Evolutionary conservation across 495 filamentous ascomycete genomes (phyloP).

Genomic region (Penicillium cosmopolitanum): DNA sequence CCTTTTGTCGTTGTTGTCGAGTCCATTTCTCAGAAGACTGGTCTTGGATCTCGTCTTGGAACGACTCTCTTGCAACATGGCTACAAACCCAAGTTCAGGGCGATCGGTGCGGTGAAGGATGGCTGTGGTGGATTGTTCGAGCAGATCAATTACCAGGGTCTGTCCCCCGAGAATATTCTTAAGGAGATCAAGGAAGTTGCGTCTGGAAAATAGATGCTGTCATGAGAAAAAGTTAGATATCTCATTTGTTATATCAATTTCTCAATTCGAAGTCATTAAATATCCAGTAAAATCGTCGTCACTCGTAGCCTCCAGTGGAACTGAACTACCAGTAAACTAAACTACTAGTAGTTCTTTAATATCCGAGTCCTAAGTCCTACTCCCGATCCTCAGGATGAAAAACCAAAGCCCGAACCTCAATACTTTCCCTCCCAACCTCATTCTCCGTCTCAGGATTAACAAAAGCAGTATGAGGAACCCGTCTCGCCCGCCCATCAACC

Average conservation of each 20-base stretch:
- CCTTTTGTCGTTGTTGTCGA: constrained; percentile 43
- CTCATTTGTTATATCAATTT: constrained; percentile 2
- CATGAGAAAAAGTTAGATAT: neutral
- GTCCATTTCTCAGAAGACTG: constrained; percentile 46
- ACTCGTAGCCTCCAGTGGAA: no score
- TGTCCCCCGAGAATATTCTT: constrained; percentile 39
- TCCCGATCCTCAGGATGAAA: constrained; percentile 55
- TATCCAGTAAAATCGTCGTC: neutral
- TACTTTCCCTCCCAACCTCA: constrained; percentile 60
- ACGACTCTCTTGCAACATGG: constrained; percentile 39
- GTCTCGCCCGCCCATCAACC: constrained; percentile 53
- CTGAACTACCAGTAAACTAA: no score
- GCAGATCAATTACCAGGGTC: constrained; percentile 43
- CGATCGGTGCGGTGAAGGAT: constrained; percentile 41
- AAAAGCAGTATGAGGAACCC: constrained; percentile 68
- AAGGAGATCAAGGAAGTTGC: constrained; percentile 32
- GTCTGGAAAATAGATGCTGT: constrained; percentile 24
- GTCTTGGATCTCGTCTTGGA: constrained; percentile 44
- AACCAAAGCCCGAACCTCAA: constrained; percentile 64
- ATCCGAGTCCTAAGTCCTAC: constrained; percentile 18
- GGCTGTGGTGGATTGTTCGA: constrained; percentile 43
- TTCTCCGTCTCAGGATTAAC: constrained; percentile 53
- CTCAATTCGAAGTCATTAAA: neutral
- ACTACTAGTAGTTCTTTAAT: no score
- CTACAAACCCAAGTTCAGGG: constrained; percentile 40